Evolutionary conservation across 2,329 filamentous ascomycete genomes (phyloP), one percentile per base, ranked within the genome.

Genomic region (Neofusicoccum laricinum): DNA sequence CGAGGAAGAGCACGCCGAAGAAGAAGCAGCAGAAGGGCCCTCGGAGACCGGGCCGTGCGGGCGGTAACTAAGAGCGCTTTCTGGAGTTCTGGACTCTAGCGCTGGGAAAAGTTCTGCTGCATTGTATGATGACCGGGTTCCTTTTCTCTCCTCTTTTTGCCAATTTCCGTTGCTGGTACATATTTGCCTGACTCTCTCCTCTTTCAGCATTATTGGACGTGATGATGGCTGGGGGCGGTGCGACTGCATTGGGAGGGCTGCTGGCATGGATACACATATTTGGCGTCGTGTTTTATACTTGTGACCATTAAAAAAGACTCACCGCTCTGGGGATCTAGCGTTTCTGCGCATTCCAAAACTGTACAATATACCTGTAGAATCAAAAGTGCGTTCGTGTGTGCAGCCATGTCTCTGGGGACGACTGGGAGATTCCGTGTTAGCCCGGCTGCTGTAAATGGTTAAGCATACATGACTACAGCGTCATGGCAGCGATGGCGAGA

Each of bases 11-110:
- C 63, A 43, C 49, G 40, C 45, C 41, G 43, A 64, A 61, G 53
- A 61, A 61, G 63, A 58, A 64, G 62, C 50, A 57, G 63, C 53
- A 59, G 53, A 59, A 64, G 53, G 48, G 38, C 1, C 63, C 63
- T 8, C 41, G 63, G 53, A 64, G 63, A 40, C 53, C 55, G 21
- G 63, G 63, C 12, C 53, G 63, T 38, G 63, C 63, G 14, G 63
- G 63, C 38, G 63, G 63, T 34, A 64, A 64, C 53, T 64, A 45
- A 64, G 32, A 19, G 41, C 41, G 41, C 21, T 30, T 38, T 58
- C n/a, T 7, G 55, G 55, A 59, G 55, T 34, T 46, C 36, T 46
- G 55, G 15, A 25, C 55, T 46, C 11, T 46, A 46, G 53, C 40
- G 38, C 53, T 6, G 53, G 38, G 30, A 59, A 59, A 48, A 59